Base-by-base conservation (phyloP, 768 basidiomycete species). In the Lentinula guzmanii region DNA sequence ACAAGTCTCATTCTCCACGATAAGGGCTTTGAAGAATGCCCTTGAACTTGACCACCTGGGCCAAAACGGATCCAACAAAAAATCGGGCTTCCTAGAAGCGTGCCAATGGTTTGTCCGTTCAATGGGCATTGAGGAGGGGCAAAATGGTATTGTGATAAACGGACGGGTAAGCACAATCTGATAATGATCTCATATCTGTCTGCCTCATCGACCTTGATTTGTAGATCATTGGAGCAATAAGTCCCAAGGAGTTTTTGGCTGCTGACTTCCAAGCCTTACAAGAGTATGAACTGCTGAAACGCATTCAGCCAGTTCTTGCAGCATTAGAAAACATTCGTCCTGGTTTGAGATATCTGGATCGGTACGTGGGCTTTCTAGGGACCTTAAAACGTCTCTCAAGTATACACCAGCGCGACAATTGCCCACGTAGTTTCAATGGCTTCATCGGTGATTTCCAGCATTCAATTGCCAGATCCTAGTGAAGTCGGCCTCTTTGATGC, bases 171-270 rank as follows among this genome's bases (percentile, higher is more conserved):
- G 89, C 75, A 8, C 5, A 28, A 7, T 15, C 62, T 2, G 24
- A 8, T 61, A 28, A 18, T 28, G 18, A 3, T 3, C 4, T 31
- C 31, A 34, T 6, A 5, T 9, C 21, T 59, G 53, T n/a, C 56
- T 62, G 41, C 58, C 46, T 48, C 11, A 50, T 61, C 63, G 65
- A 52, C 62, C 7, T 51, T 34, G 11, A 37, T 5, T 53, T 51
- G 2, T 65, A 96, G 95, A 72, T 96, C 56, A 75, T 98, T 31
- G 91, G 92, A 0, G 92, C 93, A 0, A 75, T 97, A 41, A 72
- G 74, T 10, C 65, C 73, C 1, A 80, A 77, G 3, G 81, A 82
- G 15, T 93, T 98, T 69, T 64, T 73, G 6, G 72, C 83, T 0
- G 80, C 80, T n/a, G 96, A 98, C 70, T 88, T 95, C 68, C 75